These are phyloP conservation scores for Arthroderma uncinatum DNA, from an alignment of 2,329 filamentous ascomycete genomes.

Conservation along the genomic window DNA sequence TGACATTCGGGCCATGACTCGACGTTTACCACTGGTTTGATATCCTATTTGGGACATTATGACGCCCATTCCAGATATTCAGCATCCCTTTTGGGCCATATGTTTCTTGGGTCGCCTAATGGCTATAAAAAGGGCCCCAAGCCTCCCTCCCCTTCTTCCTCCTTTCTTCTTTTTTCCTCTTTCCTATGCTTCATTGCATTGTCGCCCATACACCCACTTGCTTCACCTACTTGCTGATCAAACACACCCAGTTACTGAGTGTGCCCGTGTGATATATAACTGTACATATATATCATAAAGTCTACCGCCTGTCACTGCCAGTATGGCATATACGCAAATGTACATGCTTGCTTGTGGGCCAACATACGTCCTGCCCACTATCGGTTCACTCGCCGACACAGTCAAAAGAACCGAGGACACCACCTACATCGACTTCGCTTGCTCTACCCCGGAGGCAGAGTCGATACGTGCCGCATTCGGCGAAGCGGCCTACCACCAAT, in stretches of 20 bases:
- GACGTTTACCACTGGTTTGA: background rate
- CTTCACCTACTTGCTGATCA: background rate
- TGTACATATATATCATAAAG: constrained; percentile 5
- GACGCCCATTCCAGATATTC: background rate
- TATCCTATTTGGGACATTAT: background rate
- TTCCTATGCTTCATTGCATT: background rate
- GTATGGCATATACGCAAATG: constrained; percentile 13
- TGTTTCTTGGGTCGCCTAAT: background rate
- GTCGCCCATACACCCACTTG: background rate
- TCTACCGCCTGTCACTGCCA: constrained; percentile 5
- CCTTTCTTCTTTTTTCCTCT: constrained; percentile 3
- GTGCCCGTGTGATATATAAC: constrained; percentile 3
- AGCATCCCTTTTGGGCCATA: no score
- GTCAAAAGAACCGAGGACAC: constrained; percentile 5
- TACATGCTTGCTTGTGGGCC: constrained; percentile 8
- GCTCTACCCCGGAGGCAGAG: constrained; percentile 10
- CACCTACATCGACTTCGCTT: constrained; percentile 5
- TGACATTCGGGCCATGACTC: background rate
- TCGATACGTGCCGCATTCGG: constrained; percentile 10
- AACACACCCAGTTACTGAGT: background rate
- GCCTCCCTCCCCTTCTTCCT: background rate
- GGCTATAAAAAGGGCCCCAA: background rate
- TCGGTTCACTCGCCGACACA: constrained; percentile 10
- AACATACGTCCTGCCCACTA: constrained; percentile 8
- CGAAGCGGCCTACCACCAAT: constrained; percentile 8